Evolutionary conservation across 257 asterid species (phyloP).

Genomic region (Solanum chmielewskii): DNA sequence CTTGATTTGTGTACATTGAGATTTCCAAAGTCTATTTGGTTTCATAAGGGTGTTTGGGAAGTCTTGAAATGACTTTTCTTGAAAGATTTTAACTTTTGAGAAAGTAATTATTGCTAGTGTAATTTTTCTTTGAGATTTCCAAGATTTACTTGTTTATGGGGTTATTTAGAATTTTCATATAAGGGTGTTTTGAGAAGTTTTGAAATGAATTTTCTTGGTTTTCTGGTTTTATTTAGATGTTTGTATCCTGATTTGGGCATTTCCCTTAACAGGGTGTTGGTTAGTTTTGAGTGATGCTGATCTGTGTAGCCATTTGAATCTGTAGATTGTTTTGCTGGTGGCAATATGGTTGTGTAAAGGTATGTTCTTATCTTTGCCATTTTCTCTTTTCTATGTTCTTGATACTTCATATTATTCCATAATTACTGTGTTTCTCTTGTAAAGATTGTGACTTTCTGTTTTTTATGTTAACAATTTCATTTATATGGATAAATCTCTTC

Average conservation of each 20-base stretch:
- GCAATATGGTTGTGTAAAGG: not conserved
- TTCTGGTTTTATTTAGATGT: not conserved
- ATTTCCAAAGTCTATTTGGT: not conserved
- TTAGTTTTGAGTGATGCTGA: not conserved
- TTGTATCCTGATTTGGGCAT: not conserved
- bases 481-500: not conserved
- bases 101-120: not conserved
- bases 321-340: not conserved
- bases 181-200: not conserved
- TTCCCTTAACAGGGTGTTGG: not conserved
- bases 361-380: not conserved
- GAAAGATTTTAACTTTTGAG: not conserved
- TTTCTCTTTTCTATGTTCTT: not conserved
- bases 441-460: not conserved
- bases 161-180: not conserved
- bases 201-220: not conserved
- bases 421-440: not conserved
- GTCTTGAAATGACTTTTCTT: not conserved
- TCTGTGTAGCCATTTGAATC: slow-evolving; percentile 1
- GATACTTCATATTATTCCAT: not conserved
- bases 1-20: not conserved
- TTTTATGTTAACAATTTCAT: not conserved
- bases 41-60: not conserved
- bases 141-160: not conserved
- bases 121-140: not conserved